Base-by-base conservation (phyloP, 2,329 filamentous ascomycete genomes). In the Monilinia fructicola region DNA sequence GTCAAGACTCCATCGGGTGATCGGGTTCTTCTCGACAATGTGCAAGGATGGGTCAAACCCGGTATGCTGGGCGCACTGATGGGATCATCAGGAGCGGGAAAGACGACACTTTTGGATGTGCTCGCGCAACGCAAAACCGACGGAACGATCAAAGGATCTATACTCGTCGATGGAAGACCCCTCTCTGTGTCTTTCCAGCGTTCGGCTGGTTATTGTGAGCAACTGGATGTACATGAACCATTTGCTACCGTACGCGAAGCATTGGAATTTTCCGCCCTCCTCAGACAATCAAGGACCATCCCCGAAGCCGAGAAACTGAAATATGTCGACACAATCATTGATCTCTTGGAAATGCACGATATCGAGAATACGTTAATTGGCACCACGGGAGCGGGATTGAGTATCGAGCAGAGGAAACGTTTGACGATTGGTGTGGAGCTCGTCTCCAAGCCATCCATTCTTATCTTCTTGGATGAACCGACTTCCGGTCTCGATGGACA, bases 241-340 rank as follows among this genome's bases (percentile, higher is more conserved):
- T 96, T 92, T 0, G 87, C 88, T 0, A 97, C 93, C 0, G 92
- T 97, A 46, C 89, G 93, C 67, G 93, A 97, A 79, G 92, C 92
- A 12, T 83, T 97, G 42, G 87, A 86, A 74, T 97, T 97, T 78
- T 92, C 87, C 72, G 93, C 93, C 23, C 78, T 93, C 9, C 88
- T 97, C 54, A 90, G 93, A 68, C 93, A 97, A 75, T 91, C 93
- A 0, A 86, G 86, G 59, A 83, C 89, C 64, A 83, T 90, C 23
- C 81, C 90, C 2, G 84, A 83, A 21, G 80, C 85, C 48, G 92
- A 96, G 75, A 97, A 96, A 81, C 79, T 93, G 5, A 89, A 85
- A 83, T 74, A 97, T 71, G 93, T 97, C n/a, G 88, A 95, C 60
- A 90, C 96, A 74, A 91, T 97, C 28, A 65, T 76, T 28, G 69